Base-by-base conservation (phyloP, 2,329 filamentous ascomycete genomes). In the Thielaviopsis ethacetica region DNA sequence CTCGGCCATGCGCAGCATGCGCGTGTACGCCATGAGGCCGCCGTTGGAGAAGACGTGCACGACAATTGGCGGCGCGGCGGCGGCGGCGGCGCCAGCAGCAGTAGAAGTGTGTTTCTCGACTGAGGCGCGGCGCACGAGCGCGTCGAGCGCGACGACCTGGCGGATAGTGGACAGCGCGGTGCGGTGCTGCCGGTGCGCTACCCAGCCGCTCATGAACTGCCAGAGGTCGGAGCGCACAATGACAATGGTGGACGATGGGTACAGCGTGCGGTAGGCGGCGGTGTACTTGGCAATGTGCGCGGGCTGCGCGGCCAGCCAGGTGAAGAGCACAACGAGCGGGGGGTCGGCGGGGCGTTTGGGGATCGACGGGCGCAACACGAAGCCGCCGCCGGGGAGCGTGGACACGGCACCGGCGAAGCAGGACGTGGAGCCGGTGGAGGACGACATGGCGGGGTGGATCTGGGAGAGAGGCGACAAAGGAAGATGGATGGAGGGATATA, bases 1-100 rank as follows among this genome's bases (percentile, higher is more conserved):
- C 6, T 44, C 53, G n/a, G 54, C 54, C 15, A 49, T 38, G 19
- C 26, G 34, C 3, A 47, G 54, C n/a, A 30, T 19, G 12, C 54
- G 54, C 2, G 54, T 50, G 44, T 47, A 56, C 21, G 21, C 24
- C 22, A 49, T 19, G 15, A 72, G 68, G 54, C 77, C 78, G 59
- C 77, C 77, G 63, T 80, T 79, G 50, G 77, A 80, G 64, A 80
- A 79, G 44, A 72, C 61, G 63, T 80, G 77, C 13, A 76, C 65
- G 2, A 79, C 69, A 13, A 79, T 67, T 26, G 34, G 54, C 9
- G 21, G 38, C 24, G 24, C 24, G 13, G 5, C 15, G 21, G 24
- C 12, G 19, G n/a, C n/a, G n/a, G n/a, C n/a, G n/a, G n/a, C n/a
- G n/a, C n/a, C n/a, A n/a, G n/a, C n/a, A n/a, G n/a, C n/a, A n/a